Percentiles rank a stretch among this genome's conserved stretches.
These are phyloP conservation scores for Eucalyptus cloeziana DNA, from an alignment of 345 rosid genomes.

Conservation along the genomic window DNA sequence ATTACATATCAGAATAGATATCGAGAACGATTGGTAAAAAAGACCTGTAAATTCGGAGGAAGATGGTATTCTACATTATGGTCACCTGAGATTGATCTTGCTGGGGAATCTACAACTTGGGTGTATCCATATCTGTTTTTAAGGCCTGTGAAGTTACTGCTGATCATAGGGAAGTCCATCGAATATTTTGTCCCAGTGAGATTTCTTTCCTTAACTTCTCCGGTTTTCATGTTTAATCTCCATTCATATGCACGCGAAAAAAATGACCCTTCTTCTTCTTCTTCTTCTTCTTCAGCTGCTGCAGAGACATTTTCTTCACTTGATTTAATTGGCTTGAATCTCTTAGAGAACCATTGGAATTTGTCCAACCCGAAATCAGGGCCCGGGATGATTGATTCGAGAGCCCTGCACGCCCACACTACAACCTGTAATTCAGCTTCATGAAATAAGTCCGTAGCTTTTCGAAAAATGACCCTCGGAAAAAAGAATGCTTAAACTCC, in stretches of 20 bases:
- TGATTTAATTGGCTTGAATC: neutral
- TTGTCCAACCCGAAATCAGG: slow-evolving; percentile 12
- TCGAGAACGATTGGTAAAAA: neutral
- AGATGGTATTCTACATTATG: neutral
- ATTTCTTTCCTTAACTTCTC: slow-evolving; percentile 24
- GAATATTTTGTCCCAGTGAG: slow-evolving; percentile 12
- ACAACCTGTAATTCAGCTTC: slow-evolving; percentile 10
- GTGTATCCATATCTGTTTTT: slow-evolving; percentile 25
- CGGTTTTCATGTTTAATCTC: slow-evolving; percentile 28
- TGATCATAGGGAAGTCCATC: slow-evolving; percentile 43
- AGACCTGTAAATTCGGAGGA: neutral
- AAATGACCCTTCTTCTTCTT: neutral
- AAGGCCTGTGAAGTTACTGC: slow-evolving; percentile 13
- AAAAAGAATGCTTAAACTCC: neutral
- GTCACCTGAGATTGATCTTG: slow-evolving; percentile 10
- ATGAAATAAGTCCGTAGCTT: neutral
- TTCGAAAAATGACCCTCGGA: neutral
- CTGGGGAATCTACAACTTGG: slow-evolving; percentile 15
- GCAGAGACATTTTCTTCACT: neutral
- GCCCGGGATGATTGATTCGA: slow-evolving; percentile 18
- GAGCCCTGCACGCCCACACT: slow-evolving; percentile 31
- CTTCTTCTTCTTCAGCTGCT: neutral
- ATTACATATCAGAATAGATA: neutral
- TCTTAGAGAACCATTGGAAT: slow-evolving; percentile 14
- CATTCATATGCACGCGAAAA: slow-evolving; percentile 20